phyloP scores from a whole-genome alignment of 2,329 filamentous ascomycete genomes.

The Penicillium polonicum region DNA sequence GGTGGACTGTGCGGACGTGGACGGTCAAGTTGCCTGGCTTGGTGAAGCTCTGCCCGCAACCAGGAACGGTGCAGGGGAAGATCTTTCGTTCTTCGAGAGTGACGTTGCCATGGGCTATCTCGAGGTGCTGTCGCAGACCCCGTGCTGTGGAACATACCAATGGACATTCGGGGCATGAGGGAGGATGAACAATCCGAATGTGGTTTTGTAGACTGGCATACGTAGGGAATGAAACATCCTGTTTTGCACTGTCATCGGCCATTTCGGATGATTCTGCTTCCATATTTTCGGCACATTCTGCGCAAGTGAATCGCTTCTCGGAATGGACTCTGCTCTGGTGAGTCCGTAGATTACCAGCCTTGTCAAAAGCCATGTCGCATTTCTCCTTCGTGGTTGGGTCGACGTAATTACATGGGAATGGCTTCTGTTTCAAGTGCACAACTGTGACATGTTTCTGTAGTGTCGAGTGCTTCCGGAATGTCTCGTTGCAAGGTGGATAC shows the following conservation, averaged over 20 bases:
- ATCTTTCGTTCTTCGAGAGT: conserved; percentile 62
- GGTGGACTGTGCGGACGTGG: conserved; percentile 75
- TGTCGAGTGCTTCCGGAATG: conserved; percentile 84
- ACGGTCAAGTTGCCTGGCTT: conserved; percentile 78
- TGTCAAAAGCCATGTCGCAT: conserved; percentile 72
- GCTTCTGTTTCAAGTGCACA: conserved; percentile 69
- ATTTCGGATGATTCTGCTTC: conserved; percentile 40
- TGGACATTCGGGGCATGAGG: conserved; percentile 71
- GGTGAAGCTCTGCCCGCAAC: conserved; percentile 75
- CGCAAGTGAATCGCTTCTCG: conserved; percentile 71
- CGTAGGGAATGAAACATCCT: conserved; percentile 65
- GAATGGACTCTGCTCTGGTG: conserved; percentile 72
- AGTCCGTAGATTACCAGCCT: conserved; percentile 65
- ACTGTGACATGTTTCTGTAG: conserved; percentile 77
- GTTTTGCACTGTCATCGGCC: conserved; percentile 12
- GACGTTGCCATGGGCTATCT: conserved; percentile 68
- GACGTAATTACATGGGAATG: conserved; percentile 68
- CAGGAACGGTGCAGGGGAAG: conserved; percentile 64
- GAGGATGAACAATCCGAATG: conserved; percentile 69
- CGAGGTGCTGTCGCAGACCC: conserved; percentile 73
- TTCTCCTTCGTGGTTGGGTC: conserved; percentile 51
- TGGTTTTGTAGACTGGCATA: conserved; percentile 71
- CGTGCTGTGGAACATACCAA: conserved; percentile 64
- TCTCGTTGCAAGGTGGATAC: conserved; percentile 68
- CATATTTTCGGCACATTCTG: conserved; percentile 60